These are phyloP conservation scores for Fistulifera solaris DNA, from an alignment of 108 stramenopile genomes.

Conservation along the genomic window DNA sequence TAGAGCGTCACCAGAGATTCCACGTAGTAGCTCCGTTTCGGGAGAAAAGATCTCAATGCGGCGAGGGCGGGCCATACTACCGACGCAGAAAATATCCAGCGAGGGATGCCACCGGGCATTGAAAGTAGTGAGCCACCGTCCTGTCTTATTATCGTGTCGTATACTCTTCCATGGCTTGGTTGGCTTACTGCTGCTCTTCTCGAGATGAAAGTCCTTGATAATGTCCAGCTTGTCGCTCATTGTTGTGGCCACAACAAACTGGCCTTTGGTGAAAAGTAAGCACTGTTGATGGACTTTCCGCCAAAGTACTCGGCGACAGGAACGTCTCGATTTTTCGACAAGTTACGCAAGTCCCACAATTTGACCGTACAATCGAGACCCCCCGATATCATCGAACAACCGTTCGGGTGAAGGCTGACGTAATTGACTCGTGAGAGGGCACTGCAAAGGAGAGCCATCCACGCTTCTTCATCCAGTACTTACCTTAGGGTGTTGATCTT, in stretches of 20 bases:
- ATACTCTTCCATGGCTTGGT: constrained; percentile 39
- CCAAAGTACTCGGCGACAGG: constrained; percentile 33
- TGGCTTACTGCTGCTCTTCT: constrained; percentile 9
- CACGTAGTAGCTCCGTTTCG: constrained; percentile 31
- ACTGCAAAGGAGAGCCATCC: background rate
- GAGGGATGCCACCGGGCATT: constrained; percentile 71
- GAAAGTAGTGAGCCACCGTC: constrained; percentile 74
- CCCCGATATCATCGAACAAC: constrained; percentile 52
- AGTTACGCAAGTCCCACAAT: constrained; percentile 72
- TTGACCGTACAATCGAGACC: constrained; percentile 47
- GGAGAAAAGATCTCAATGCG: constrained; percentile 55
- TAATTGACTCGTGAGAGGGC: no score
- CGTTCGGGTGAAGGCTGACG: constrained; percentile 67
- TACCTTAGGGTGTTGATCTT: constrained; percentile 81
- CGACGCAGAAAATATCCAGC: constrained; percentile 58
- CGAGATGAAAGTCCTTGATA: constrained; percentile 42
- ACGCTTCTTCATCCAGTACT: constrained; percentile 8
- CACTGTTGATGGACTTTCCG: constrained; percentile 60
- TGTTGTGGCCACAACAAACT: constrained; percentile 49
- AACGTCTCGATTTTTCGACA: constrained; percentile 29
- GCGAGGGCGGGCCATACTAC: constrained; percentile 71
- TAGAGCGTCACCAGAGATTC: constrained; percentile 50
- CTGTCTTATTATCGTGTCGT: constrained; percentile 74
- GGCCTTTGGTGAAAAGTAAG: constrained; percentile 75
- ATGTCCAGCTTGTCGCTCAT: constrained; percentile 54